Percentiles rank a stretch among this genome's conserved stretches.
phyloP scores from a whole-genome alignment of 108 stramenopile genomes.

The Cyclostephanos tholiformis region DNA sequence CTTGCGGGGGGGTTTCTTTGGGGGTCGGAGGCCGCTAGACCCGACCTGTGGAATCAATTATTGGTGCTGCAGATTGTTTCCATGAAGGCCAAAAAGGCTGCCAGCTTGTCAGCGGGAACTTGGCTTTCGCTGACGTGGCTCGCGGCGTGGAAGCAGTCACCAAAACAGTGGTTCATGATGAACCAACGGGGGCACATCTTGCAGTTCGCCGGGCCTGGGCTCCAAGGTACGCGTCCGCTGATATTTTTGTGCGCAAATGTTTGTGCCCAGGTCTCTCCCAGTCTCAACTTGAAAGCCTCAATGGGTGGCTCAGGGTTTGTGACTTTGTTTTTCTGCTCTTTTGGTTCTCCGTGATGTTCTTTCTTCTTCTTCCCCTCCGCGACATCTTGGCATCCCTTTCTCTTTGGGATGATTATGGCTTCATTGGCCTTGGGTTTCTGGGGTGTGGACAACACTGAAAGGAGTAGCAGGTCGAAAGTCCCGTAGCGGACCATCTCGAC shows the following conservation, averaged over 20 bases:
- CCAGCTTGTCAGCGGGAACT: not conserved
- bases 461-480: too few relatives aligned
- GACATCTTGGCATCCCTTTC: too few relatives aligned
- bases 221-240: not conserved
- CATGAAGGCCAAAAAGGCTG: not conserved
- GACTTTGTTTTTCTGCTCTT: too few relatives aligned
- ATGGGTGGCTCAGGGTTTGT: too few relatives aligned
- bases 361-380: too few relatives aligned
- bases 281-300: not conserved
- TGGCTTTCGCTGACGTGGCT: not conserved
- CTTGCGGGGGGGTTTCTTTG: not conserved
- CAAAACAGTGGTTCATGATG: not conserved
- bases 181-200: constrained; percentile 2
- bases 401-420: too few relatives aligned
- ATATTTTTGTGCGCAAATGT: not conserved
- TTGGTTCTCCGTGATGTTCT: too few relatives aligned
- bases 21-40: constrained; percentile 12
- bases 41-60: not conserved
- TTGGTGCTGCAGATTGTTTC: not conserved
- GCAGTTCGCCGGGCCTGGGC: not conserved
- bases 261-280: not conserved
- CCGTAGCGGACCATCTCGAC: too few relatives aligned
- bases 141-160: not conserved
- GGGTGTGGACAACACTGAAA: too few relatives aligned
- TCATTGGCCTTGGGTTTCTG: too few relatives aligned